Evolutionary conservation across 345 rosid genomes (phyloP).

Genomic region (Schrenkiella parvula): DNA sequence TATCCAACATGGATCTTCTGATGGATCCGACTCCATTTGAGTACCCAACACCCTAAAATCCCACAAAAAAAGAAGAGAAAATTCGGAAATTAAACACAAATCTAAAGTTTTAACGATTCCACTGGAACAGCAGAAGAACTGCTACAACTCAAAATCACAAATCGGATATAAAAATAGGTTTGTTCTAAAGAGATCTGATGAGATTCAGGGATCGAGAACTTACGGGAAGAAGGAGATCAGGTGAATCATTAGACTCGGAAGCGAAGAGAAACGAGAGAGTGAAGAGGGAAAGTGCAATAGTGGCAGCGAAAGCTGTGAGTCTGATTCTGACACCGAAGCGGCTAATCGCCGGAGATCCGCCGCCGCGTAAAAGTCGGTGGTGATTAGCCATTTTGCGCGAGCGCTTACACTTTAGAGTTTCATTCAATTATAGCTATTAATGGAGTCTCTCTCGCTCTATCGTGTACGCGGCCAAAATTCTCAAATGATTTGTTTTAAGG

Average conservation of each 20-base stretch:
- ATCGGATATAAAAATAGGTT: background rate
- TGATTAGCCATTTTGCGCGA: constrained; percentile 47
- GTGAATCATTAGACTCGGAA: constrained; percentile 39
- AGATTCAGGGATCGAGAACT: constrained; percentile 13
- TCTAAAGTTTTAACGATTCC: background rate
- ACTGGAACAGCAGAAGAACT: background rate
- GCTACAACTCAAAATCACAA: background rate
- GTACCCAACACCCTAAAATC: constrained; percentile 39
- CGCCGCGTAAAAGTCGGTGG: constrained; percentile 40
- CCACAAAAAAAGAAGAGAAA: background rate
- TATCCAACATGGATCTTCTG: constrained; percentile 72
- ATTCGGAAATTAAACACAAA: background rate
- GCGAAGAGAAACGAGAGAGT: constrained; percentile 48
- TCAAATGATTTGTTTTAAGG: background rate
- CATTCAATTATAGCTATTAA: constrained; percentile 9
- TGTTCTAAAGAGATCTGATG: background rate
- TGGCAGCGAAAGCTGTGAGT: constrained; percentile 41
- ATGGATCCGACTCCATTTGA: constrained; percentile 49
- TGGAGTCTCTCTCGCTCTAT: background rate
- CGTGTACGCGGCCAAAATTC: constrained; percentile 10
- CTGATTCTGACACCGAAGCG: constrained; percentile 35
- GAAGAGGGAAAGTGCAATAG: constrained; percentile 46
- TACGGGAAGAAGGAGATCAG: constrained; percentile 50
- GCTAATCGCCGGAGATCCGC: constrained; percentile 28
- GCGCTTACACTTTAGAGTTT: background rate